Base-by-base conservation (phyloP, 768 basidiomycete species). In the Dentipellis sp. region DNA sequence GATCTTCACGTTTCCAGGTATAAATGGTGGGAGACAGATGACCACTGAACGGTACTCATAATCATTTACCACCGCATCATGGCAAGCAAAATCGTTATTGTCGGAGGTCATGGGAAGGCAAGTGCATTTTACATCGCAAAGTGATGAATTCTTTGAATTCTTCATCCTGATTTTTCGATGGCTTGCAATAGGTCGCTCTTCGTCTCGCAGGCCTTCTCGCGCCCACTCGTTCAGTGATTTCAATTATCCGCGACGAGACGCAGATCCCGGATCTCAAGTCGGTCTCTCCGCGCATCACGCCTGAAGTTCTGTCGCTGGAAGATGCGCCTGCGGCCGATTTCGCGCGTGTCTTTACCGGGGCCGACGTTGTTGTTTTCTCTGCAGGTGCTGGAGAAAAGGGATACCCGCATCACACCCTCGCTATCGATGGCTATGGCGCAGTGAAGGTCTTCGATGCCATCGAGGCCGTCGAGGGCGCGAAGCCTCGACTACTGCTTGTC, bases 371-470 rank as follows among this genome's bases (percentile, higher is more conserved):
- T 14, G 61, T 74, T 52, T 78, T 72, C 59, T 59, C 72, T 16
- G 75, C 75, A 1, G 76, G 76, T 10, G 79, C 84, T 0, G 83
- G 83, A 0, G 81, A 80, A 0, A 81, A 80, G 60, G 83, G 81
- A 7, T 77, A 77, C 0, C 71, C 73, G 37, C 78, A 80, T 60
- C 65, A 77, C 36, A 84, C 80, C 2, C 77, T 75, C 64, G 73
- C 71, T 23, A 83, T 86, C 6, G 78, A 80, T 61, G 80, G 78
- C 60, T 79, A 83, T 50, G 84, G 83, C 10, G 83, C 83, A 0
- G 59, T 88, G 38, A 87, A 86, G 67, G 77, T 84, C 2, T 86
- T 82, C 62, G 84, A 87, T 63, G 85, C 83, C 0, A 72, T 88
- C 53, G 84, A 86, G 64, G 68, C 48, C 0, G 70, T 82, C 2